phyloP scores from a whole-genome alignment of 2,329 filamentous ascomycete genomes.

The Penicillium fuscoglaucum region DNA sequence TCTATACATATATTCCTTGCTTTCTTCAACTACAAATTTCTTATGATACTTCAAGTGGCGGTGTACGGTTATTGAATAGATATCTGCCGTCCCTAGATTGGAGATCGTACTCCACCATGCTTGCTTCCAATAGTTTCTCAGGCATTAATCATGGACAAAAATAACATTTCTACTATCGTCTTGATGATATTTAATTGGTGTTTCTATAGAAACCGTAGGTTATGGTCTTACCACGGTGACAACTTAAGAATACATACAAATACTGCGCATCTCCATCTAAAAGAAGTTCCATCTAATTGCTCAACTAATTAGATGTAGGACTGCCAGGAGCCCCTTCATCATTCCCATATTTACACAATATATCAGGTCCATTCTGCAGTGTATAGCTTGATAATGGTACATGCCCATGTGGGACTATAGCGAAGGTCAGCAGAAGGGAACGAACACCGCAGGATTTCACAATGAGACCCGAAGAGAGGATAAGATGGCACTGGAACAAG shows the following conservation, averaged over 20 bases:
- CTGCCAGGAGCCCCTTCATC: too few species aligned
- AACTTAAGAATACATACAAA: neutral
- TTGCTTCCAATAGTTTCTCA: neutral
- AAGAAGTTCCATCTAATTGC: neutral
- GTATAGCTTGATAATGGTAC: neutral
- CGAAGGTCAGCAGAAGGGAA: neutral
- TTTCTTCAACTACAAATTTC: too few species aligned
- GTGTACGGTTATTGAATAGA: neutral
- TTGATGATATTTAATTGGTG: neutral
- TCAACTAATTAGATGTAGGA: neutral
- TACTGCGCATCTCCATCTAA: neutral
- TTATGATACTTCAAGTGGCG: neutral
- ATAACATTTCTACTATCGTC: neutral
- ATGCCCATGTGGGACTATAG: neutral
- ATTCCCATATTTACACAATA: neutral
- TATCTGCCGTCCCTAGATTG: neutral
- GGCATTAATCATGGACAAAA: neutral
- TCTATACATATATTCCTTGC: neutral
- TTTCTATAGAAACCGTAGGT: neutral
- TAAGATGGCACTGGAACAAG: too few species aligned
- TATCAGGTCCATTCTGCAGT: neutral
- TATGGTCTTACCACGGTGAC: neutral
- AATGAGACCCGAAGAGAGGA: too few species aligned
- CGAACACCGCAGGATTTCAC: too few species aligned
- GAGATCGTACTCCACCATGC: neutral